These are phyloP conservation scores for Penstemon barbatus DNA, from an alignment of 257 asterid species.

Conservation along the genomic window DNA sequence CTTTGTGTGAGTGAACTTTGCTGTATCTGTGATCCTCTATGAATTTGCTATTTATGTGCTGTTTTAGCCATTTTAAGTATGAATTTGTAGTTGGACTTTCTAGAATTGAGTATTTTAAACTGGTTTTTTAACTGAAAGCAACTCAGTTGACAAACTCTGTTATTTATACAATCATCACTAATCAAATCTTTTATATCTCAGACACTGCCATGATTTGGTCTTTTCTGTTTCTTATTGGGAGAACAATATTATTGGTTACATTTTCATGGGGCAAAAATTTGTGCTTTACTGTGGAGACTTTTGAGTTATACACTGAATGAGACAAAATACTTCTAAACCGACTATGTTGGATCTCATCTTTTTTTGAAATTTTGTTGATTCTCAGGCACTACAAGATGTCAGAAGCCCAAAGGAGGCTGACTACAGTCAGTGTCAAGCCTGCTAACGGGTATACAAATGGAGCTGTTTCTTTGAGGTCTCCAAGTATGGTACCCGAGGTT, in stretches of 20 bases:
- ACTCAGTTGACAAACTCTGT: slow-evolving; percentile 19
- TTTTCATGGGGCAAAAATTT: no score
- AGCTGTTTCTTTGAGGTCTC: slow-evolving; percentile 62
- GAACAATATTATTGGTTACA: no score
- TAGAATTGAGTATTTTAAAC: slow-evolving; percentile 19
- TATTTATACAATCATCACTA: slow-evolving; percentile 17
- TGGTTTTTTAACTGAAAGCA: background rate
- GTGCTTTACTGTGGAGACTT: no score
- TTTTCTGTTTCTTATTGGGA: background rate
- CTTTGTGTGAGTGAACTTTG: slow-evolving; percentile 24
- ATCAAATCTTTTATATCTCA: slow-evolving; percentile 17
- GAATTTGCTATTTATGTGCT: background rate
- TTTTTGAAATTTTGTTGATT: slow-evolving; percentile 19
- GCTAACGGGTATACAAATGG: slow-evolving; percentile 58
- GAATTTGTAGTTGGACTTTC: slow-evolving; percentile 6
- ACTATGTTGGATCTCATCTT: background rate
- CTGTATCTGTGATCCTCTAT: slow-evolving; percentile 24
- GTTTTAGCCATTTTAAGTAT: slow-evolving; percentile 16
- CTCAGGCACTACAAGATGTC: slow-evolving; percentile 73
- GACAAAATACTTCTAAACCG: background rate
- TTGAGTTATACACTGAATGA: slow-evolving; percentile 14
- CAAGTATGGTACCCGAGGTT: slow-evolving; percentile 52
- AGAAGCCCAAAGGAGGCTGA: slow-evolving; percentile 83
- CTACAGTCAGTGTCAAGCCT: slow-evolving; percentile 33
- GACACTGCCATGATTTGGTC: slow-evolving; percentile 17